Evolutionary conservation across 371 early-diverging fungal genomes (phyloP), one percentile per base, ranked within the genome.

Genomic region (Mortierella sp.): DNA sequence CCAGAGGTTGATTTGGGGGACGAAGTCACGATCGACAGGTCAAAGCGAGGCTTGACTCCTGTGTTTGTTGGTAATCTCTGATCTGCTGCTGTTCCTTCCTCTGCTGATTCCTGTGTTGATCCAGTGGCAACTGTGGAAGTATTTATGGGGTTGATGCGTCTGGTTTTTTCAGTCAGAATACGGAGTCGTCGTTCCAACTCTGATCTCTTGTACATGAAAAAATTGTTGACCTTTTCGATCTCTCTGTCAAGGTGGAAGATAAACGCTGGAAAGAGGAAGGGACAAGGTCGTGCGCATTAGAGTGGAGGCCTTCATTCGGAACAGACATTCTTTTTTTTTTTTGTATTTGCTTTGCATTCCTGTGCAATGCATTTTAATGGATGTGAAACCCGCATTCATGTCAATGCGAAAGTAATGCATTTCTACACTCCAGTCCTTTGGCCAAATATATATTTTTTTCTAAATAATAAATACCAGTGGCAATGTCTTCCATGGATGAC

Each of bases 141-240:
- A 22, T 22, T 66, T 28, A n/a, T 43, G 54, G 76, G 67, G 19
- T 53, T 40, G 12, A 73, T 34, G 19, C 74, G 64, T 35, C 86
- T 82, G 32, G 85, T 84, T 72, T 90, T 90, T 68, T 90, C 89
- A 12, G 85, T 76, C 23, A 90, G 72, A 32, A 91, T 89, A 83
- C 91, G 86, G 2, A 93, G 72, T 29, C 91, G 84, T 15, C 91
- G 85, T 69, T 91, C 89, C 35, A 89, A 75, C 42, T 89, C 86
- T 13, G 86, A 82, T 45, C 86, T 86, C 70, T 92, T 91, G 70
- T 86, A 89, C 1, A 84, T 57, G 68, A 86, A 92, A 65, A 92
- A 92, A 9, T 85, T 83, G 54, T 93, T 89, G 68, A 92, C 89
- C 59, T 91, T 92, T 62, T 91, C 90, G 8, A 92, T 75, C 63